phyloP scores from a whole-genome alignment of 495 filamentous ascomycete species.

The Aspergillus bridgeri region DNA sequence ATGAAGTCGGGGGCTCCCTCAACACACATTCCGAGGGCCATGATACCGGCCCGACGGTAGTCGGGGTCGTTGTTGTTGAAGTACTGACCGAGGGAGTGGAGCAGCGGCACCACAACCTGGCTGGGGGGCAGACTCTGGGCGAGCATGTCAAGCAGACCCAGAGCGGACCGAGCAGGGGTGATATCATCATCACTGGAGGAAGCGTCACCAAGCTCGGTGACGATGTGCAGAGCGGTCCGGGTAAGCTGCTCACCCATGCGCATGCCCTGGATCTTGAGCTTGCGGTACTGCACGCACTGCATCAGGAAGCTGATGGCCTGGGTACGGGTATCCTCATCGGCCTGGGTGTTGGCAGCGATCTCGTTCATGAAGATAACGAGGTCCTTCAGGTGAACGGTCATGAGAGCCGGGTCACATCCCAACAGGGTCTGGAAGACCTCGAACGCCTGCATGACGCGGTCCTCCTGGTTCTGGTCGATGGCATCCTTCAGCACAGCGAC shows the following conservation, averaged over 20 bases:
- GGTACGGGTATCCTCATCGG: constrained; percentile 78
- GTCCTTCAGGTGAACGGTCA: constrained; percentile 83
- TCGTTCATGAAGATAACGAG: constrained; percentile 93
- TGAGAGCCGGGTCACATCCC: constrained; percentile 79
- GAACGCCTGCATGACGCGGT: constrained; percentile 81
- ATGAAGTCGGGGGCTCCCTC: constrained; percentile 97
- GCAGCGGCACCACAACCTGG: constrained; percentile 89
- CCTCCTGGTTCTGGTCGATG: constrained; percentile 75
- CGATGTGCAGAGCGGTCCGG: constrained; percentile 76
- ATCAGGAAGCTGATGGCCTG: constrained; percentile 93
- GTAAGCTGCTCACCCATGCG: constrained; percentile 81
- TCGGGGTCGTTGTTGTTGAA: constrained; percentile 68
- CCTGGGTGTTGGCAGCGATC: constrained; percentile 66
- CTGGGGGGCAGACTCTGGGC: constrained; percentile 83
- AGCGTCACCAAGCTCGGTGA: constrained; percentile 77
- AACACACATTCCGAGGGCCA: constrained; percentile 89
- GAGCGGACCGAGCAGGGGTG: constrained; percentile 81
- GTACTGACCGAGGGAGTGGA: constrained; percentile 78
- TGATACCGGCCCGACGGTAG: constrained; percentile 82
- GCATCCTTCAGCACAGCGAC: constrained; percentile 82
- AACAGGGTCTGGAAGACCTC: constrained; percentile 97
- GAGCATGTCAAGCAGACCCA: constrained; percentile 85
- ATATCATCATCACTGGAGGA: constrained; percentile 76
- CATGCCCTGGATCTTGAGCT: constrained; percentile 90
- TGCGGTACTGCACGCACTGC: constrained; percentile 85